Base-by-base conservation (phyloP, 768 basidiomycete species). In the Phanerochaete sordida region DNA sequence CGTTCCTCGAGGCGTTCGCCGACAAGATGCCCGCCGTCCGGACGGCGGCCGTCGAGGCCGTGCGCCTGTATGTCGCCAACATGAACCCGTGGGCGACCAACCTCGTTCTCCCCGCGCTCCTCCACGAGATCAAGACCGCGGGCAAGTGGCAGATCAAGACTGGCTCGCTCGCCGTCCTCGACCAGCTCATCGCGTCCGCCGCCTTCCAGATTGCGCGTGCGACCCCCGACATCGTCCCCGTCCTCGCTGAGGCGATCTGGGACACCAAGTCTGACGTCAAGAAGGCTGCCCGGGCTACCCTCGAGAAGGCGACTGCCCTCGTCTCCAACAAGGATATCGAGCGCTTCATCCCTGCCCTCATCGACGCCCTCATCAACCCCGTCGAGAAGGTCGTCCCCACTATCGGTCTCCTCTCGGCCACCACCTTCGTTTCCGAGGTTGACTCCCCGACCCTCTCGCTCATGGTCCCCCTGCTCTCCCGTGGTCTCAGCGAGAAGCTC, bases 361-460 rank as follows among this genome's bases (percentile, higher is more conserved):
- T 98, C 77, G 94, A 96, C 76, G 90, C 93, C 74, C 82, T 98
- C 72, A 94, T 98, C 79, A 95, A 99, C 84, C 97, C 97, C 69
- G 94, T 97, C 65, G 96, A 99, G 81, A 97, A 99, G 86, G 95
- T 98, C 60, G 91, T 95, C 69, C 89, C 86, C 69, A 97, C 95
- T 70, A 92, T 98, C 70, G 83, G 84, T 64, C 90, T 96, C 79
- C 93, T 97, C 77, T 94, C 95, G 76, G 87, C 95, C 60, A 98
- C 95, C 77, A 98, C 95, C 76, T 98, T 97, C 88, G 95, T 98
- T 92, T 93, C 95, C 55, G 95, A 98, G 83, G 95, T 98, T 77
- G 95, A 97, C 70, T 94, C 95, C 52, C 84, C 95, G 58, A 97
- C 95, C 66, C 89, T 98, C 66, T 97, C 95, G 68, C 87, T 98